Conservation (phyloP, 352 stramenopile species). For the Pythium utonaiense region DNA sequence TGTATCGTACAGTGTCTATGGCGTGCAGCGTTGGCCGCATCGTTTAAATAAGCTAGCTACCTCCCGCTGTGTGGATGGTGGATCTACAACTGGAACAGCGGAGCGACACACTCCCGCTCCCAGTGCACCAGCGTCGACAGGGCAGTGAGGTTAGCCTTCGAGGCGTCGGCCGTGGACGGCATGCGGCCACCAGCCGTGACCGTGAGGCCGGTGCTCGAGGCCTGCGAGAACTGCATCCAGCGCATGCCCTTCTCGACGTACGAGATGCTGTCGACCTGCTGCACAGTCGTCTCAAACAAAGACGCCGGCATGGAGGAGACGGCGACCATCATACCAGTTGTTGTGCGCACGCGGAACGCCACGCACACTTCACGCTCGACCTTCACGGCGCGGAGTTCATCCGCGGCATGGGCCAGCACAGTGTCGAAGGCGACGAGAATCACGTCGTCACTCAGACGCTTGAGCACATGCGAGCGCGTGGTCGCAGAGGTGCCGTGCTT, state of each 20-base stretch:
- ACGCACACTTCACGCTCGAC: conserved; percentile 20
- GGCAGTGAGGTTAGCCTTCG: not conserved
- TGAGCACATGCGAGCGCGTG: conserved; percentile 14
- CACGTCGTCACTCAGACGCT: conserved; percentile 20
- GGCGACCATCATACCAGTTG: conserved; percentile 18
- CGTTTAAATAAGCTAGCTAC: not conserved
- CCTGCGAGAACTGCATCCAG: conserved; percentile 23
- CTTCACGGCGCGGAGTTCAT: not conserved
- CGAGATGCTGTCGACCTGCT: conserved; percentile 10
- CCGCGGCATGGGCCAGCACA: not conserved
- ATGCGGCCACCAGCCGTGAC: conserved; percentile 17
- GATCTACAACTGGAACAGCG: conserved; percentile 6
- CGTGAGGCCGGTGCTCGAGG: not conserved
- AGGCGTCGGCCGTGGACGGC: not conserved
- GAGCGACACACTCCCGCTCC: conserved; percentile 13
- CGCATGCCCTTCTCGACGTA: conserved; percentile 19
- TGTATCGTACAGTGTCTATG: conserved; percentile 20
- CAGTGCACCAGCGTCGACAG: conserved; percentile 9
- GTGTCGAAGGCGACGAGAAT: conserved; percentile 19
- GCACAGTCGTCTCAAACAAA: conserved; percentile 6
- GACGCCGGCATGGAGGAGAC: conserved; percentile 16
- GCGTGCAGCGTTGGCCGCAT: not conserved
- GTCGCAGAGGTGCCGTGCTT: conserved; percentile 1
- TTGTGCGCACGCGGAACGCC: conserved; percentile 19
- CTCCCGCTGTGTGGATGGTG: not conserved